Conservation (phyloP, 2,329 filamentous ascomycete species). For the Pseudogymnoascus verrucosus region DNA sequence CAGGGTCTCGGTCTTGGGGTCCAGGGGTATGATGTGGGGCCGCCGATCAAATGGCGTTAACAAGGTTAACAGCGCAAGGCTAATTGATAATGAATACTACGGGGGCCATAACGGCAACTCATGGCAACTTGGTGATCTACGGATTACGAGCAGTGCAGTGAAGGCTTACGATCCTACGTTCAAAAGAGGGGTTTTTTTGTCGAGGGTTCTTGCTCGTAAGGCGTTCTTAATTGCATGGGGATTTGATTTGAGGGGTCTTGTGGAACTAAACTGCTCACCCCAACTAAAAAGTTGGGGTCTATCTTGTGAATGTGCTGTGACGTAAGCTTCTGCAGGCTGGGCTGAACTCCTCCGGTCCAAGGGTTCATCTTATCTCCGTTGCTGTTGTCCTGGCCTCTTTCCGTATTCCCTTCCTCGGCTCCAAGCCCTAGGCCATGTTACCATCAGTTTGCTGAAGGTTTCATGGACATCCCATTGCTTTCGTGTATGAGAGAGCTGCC, state of each 20-base stretch:
- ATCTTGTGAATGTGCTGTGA: not conserved
- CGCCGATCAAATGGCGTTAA: not conserved
- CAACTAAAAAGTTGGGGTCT: not conserved
- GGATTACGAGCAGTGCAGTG: not conserved
- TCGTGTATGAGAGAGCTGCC: not conserved
- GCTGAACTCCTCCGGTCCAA: not conserved
- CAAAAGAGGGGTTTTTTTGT: not conserved
- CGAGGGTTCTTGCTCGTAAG: not conserved
- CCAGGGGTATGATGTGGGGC: not conserved
- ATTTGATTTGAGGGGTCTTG: not conserved
- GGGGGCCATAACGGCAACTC: not conserved
- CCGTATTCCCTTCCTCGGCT: not conserved
- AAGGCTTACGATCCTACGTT: not conserved
- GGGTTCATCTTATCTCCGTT: not conserved
- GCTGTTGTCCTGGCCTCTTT: not conserved
- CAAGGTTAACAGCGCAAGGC: not conserved
- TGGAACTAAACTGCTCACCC: not conserved
- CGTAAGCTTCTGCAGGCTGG: not conserved
- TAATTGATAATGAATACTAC: not conserved
- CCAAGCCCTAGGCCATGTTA: not conserved
- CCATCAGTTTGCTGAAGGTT: not conserved
- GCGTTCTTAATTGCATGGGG: not conserved
- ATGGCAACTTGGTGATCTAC: not conserved
- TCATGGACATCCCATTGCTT: not conserved
- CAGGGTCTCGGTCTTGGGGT: not conserved